These are phyloP conservation scores for Microsporum canis DNA, from an alignment of 2,329 filamentous ascomycete species.

Conservation along the genomic window DNA sequence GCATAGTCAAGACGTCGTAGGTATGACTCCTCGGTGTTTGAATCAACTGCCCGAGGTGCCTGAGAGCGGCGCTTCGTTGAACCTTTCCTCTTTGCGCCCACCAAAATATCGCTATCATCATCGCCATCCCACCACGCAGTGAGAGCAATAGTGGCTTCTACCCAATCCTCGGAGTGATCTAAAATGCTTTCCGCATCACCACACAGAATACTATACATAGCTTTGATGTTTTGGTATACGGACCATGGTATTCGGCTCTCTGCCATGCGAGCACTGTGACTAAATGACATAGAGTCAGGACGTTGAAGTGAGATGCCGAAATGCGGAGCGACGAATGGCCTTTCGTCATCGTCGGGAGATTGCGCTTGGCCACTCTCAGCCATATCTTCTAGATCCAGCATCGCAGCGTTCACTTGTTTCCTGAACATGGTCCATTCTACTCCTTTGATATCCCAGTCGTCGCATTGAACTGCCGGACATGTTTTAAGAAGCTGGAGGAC, in stretches of 20 bases:
- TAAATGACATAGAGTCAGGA: constrained; percentile 49
- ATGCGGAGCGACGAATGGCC: constrained; percentile 34
- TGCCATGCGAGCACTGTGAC: constrained; percentile 58
- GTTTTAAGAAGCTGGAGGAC: constrained; percentile 58
- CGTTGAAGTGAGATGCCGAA: constrained; percentile 37
- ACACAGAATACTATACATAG: constrained; percentile 68
- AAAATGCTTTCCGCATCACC: constrained; percentile 67
- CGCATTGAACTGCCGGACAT: constrained; percentile 54
- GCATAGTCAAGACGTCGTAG: constrained; percentile 59
- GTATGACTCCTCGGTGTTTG: constrained; percentile 55
- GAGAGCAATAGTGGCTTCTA: constrained; percentile 72
- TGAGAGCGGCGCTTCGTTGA: constrained; percentile 22
- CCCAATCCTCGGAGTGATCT: constrained; percentile 74
- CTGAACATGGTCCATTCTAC: constrained; percentile 78
- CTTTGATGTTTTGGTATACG: constrained; percentile 73
- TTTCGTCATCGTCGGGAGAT: constrained; percentile 27
- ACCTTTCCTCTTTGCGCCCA: constrained; percentile 15
- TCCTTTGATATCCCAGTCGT: constrained; percentile 71
- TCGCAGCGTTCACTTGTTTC: constrained; percentile 56
- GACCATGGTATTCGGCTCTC: constrained; percentile 82
- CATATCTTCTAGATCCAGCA: constrained; percentile 62
- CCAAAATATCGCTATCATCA: constrained; percentile 41
- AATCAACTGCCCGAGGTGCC: constrained; percentile 33
- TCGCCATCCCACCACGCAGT: constrained; percentile 88
- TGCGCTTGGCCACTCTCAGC: constrained; percentile 57